Conservation (phyloP, 2,329 filamentous ascomycete species). For the Diaporthe velutina region DNA sequence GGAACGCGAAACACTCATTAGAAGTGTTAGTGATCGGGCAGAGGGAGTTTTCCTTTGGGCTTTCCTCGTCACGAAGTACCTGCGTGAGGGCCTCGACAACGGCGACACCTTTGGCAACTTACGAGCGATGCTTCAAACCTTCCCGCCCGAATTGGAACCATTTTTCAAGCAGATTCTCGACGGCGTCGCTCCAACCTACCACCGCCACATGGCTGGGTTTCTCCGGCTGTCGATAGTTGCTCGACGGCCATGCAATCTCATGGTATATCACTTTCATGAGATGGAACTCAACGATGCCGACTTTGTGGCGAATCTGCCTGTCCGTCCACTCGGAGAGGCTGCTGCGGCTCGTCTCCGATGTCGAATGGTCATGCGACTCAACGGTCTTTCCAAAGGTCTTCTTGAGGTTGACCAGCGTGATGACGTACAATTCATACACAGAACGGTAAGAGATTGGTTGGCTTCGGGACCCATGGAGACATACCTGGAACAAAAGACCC, state of each 20-base stretch:
- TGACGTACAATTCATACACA: not conserved
- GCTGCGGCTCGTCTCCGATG: not conserved
- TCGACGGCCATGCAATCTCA: not conserved
- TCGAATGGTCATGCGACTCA: not conserved
- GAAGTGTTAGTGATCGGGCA: not conserved
- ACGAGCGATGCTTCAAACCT: not conserved
- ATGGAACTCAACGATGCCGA: not conserved
- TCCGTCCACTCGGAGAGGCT: not conserved
- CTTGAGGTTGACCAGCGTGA: not conserved
- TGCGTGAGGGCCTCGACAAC: not conserved
- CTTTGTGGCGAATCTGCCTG: not conserved
- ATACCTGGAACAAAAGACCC: not conserved
- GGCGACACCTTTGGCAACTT: not conserved
- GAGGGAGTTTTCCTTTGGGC: not conserved
- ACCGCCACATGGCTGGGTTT: not conserved
- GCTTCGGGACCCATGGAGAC: not conserved
- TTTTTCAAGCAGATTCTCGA: not conserved
- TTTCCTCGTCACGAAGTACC: not conserved
- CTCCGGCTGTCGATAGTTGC: not conserved
- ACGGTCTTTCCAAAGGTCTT: not conserved
- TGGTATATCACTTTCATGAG: not conserved
- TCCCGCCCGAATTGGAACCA: not conserved
- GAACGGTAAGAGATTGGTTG: not conserved
- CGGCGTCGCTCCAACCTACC: not conserved
- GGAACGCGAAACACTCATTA: not conserved